These are phyloP conservation scores for Neofusicoccum sp. DNA, from an alignment of 2,329 filamentous ascomycete species.

Conservation along the genomic window DNA sequence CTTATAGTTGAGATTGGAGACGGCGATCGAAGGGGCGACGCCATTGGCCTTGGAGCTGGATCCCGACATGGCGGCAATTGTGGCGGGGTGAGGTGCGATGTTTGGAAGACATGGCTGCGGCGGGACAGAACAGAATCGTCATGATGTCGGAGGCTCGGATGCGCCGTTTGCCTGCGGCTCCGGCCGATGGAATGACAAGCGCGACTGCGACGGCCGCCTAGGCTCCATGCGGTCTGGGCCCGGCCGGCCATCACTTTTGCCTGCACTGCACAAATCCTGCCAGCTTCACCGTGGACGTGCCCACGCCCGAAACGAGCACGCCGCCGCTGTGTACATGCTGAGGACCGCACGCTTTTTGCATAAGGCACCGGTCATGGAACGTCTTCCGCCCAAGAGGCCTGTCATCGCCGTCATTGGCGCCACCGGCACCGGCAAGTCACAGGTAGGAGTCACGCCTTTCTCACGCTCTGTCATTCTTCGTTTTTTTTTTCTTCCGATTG, in stretches of 20 bases:
- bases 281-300: too few relatives aligned
- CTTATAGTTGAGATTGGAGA: slow-evolving; percentile 76
- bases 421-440: slow-evolving; percentile 90
- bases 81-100: neutral
- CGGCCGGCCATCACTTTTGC: neutral
- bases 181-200: neutral
- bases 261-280: neutral
- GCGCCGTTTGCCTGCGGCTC: neutral
- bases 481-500: neutral
- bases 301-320: neutral
- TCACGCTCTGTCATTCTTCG: neutral
- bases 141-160: neutral
- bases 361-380: slow-evolving; percentile 7
- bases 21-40: slow-evolving; percentile 54
- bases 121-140: neutral
- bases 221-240: neutral
- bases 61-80: neutral
- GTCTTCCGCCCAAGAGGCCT: slow-evolving; percentile 43
- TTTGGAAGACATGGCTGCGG: neutral
- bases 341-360: neutral
- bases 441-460: slow-evolving; percentile 54
- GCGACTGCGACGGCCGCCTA: neutral
- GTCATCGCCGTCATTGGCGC: slow-evolving; percentile 82
- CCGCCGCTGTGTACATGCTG: neutral
- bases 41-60: slow-evolving; percentile 3